Conservation (phyloP, 2,329 filamentous ascomycete species). For the Sarocladium strictum region DNA sequence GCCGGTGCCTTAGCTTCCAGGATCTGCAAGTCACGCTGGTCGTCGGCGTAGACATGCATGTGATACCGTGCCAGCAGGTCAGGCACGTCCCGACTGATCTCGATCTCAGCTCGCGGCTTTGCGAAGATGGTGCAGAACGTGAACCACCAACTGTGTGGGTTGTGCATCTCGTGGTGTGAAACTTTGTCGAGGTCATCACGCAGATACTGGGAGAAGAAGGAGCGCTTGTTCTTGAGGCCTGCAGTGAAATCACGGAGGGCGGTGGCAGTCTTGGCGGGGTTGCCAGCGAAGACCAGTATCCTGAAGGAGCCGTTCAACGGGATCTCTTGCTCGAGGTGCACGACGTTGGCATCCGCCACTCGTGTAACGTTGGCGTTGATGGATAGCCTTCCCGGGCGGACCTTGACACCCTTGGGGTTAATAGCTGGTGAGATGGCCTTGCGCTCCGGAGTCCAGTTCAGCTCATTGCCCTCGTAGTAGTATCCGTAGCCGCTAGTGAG, state of each 20-base stretch:
- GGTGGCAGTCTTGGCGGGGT: slow-evolving; percentile 47
- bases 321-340: slow-evolving; percentile 85
- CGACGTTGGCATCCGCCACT: slow-evolving; percentile 81
- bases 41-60: slow-evolving; percentile 82
- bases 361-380: slow-evolving; percentile 77
- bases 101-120: slow-evolving; percentile 59
- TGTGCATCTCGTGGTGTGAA: slow-evolving; percentile 73
- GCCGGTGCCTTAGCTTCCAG: slow-evolving; percentile 66
- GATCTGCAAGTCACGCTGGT: slow-evolving; percentile 66
- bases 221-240: slow-evolving; percentile 57
- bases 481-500: slow-evolving; percentile 93
- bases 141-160: slow-evolving; percentile 79
- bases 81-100: slow-evolving; percentile 67
- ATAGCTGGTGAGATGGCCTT: slow-evolving; percentile 65
- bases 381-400: slow-evolving; percentile 70
- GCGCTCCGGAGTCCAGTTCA: slow-evolving; percentile 78
- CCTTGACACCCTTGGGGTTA: slow-evolving; percentile 56
- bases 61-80: slow-evolving; percentile 66
- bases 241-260: slow-evolving; percentile 67
- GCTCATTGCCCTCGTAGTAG: slow-evolving; percentile 70
- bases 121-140: slow-evolving; percentile 74
- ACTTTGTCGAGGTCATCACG: slow-evolving; percentile 56
- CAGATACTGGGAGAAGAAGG: slow-evolving; percentile 65
- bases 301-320: slow-evolving; percentile 85
- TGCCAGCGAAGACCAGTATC: slow-evolving; percentile 79